A percentile compares a stretch with the other conserved stretches of the same genome.
Conservation (phyloP, 805 yeast genomes). For the Zygotorulaspora florentina region DNA sequence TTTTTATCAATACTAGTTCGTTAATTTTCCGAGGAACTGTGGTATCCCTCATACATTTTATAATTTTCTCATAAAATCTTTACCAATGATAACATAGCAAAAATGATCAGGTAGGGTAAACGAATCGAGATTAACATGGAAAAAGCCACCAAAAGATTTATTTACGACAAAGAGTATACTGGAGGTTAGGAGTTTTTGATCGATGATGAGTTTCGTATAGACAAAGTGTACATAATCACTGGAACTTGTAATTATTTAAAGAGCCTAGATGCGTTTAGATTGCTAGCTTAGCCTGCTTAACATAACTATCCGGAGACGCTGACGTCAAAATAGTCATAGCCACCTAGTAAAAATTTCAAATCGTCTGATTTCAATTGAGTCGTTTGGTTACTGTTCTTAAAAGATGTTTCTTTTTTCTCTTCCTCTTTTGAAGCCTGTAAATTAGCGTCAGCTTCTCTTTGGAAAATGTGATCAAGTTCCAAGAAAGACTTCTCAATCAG, state of each 20-base stretch:
- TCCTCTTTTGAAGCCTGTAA: too few relatives aligned
- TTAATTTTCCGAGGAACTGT: neutral
- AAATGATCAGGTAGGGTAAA: neutral
- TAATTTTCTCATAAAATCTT: neutral
- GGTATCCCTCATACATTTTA: constrained; percentile 1
- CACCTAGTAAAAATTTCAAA: constrained; percentile 55
- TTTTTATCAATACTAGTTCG: too few relatives aligned
- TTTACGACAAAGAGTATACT: too few relatives aligned
- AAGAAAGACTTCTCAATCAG: constrained; percentile 58
- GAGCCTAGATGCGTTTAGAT: too few relatives aligned
- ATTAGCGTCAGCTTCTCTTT: constrained; percentile 25
- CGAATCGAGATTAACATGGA: too few relatives aligned
- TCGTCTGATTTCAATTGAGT: constrained; percentile 32
- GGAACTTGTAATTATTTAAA: neutral
- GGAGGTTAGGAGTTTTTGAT: neutral
- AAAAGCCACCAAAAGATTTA: neutral
- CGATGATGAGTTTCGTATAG: neutral
- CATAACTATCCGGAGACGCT: constrained; percentile 25
- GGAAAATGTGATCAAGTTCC: constrained; percentile 53
- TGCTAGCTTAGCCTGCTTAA: neutral
- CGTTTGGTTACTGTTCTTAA: constrained; percentile 1
- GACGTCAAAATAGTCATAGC: constrained; percentile 78
- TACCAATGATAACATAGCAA: neutral
- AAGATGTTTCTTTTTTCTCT: neutral
- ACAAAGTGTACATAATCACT: neutral